These are phyloP conservation scores for Medicago arabica DNA, from an alignment of 306 rosid genomes.

Conservation along the genomic window DNA sequence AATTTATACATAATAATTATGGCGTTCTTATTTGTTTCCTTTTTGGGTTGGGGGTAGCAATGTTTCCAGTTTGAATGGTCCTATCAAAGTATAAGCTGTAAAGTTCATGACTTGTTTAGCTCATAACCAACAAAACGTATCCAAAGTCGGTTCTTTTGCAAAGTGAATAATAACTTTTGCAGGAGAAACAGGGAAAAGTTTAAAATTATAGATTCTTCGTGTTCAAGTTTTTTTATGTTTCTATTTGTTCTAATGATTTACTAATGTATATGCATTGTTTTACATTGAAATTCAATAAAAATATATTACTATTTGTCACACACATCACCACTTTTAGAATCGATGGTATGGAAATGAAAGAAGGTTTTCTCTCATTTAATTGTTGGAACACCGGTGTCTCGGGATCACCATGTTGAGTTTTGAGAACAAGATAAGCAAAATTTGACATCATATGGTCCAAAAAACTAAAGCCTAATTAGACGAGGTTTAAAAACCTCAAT, in stretches of 20 bases:
- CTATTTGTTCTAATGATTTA: not conserved
- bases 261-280: too few relatives aligned
- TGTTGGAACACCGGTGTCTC: too few relatives aligned
- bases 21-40: not conserved
- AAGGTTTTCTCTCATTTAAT: too few relatives aligned
- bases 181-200: slow-evolving; percentile 10
- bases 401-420: too few relatives aligned
- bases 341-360: too few relatives aligned
- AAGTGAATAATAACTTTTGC: slow-evolving; percentile 44
- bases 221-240: not conserved
- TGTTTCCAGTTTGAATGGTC: not conserved
- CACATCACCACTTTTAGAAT: too few relatives aligned
- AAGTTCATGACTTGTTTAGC: slow-evolving; percentile 43
- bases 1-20: not conserved
- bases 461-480: too few relatives aligned
- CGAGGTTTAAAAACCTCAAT: too few relatives aligned
- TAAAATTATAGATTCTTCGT: not conserved
- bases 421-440: too few relatives aligned
- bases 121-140: slow-evolving; percentile 39
- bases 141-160: slow-evolving; percentile 45
- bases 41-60: not conserved
- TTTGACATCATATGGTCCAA: too few relatives aligned
- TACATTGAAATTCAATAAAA: too few relatives aligned
- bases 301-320: too few relatives aligned
- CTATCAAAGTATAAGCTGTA: slow-evolving; percentile 45